Percentiles rank a stretch among this genome's conserved stretches.
phyloP scores from a whole-genome alignment of 2,329 filamentous ascomycete species.

The Nemania sp. region DNA sequence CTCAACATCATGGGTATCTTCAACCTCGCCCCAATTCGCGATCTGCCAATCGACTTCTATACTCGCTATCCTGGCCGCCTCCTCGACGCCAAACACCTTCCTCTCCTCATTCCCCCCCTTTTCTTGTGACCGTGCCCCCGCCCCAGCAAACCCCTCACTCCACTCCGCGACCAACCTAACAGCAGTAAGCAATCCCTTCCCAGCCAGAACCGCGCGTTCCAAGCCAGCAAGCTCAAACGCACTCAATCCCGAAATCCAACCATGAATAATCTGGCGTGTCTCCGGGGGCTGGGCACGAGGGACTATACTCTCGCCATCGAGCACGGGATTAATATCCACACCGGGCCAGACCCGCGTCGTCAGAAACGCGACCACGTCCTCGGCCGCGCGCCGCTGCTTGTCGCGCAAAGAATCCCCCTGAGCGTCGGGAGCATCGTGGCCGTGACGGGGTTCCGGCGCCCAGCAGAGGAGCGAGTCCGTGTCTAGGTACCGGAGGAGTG shows the following conservation, averaged over 20 bases:
- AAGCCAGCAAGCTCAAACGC: conserved; percentile 84
- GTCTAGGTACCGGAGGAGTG: conserved; percentile 81
- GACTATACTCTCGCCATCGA: conserved; percentile 77
- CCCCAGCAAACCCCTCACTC: conserved; percentile 70
- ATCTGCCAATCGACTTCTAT: conserved; percentile 92
- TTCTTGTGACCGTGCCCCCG: no score
- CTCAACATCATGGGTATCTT: conserved; percentile 97
- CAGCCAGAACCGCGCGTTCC: conserved; percentile 80
- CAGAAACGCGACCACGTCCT: conserved; percentile 72
- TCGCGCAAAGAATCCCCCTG: conserved; percentile 65
- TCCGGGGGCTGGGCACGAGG: conserved; percentile 72
- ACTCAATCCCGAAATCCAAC: conserved; percentile 74
- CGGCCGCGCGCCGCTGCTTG: conserved; percentile 69
- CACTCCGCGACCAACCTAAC: conserved; percentile 81
- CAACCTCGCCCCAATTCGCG: conserved; percentile 90
- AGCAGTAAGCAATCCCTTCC: conserved; percentile 82
- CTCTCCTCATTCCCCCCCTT: conserved; percentile 38
- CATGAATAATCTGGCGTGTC: conserved; percentile 75
- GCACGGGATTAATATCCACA: conserved; percentile 73
- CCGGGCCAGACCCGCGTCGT: conserved; percentile 80
- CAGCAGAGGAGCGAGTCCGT: conserved; percentile 94
- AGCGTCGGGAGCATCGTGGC: conserved; percentile 46
- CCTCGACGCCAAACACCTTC: conserved; percentile 73
- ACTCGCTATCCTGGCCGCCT: conserved; percentile 76
- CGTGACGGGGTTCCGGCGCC: conserved; percentile 60